These are phyloP conservation scores for Buddleja alternifolia DNA, from an alignment of 257 asterid genomes.

Conservation along the genomic window DNA sequence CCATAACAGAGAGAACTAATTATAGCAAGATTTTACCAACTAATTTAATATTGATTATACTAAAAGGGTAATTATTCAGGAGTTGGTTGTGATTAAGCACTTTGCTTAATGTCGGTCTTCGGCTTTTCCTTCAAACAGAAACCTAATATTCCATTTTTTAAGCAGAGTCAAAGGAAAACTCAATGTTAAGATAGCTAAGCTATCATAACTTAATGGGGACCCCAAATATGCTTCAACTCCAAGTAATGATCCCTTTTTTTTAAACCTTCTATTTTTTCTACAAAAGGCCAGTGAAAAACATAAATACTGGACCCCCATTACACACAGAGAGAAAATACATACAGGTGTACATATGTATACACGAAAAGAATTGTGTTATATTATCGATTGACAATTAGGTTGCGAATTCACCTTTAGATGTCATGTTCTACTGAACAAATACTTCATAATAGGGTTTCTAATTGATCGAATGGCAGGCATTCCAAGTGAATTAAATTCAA, in stretches of 20 bases:
- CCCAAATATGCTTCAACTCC: conserved; percentile 56
- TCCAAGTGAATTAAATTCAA: conserved; percentile 19
- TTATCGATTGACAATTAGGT: conserved; percentile 19
- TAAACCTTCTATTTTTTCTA: neutral
- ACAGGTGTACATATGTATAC: conserved; percentile 7
- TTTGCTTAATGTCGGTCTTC: conserved; percentile 43
- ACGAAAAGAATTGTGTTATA: conserved; percentile 15
- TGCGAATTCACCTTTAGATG: conserved; percentile 31
- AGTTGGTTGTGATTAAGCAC: conserved; percentile 54
- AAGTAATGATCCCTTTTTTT: conserved; percentile 16
- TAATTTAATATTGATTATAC: conserved; percentile 20
- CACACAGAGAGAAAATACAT: neutral
- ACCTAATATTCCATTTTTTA: conserved; percentile 18
- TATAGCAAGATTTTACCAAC: conserved; percentile 34
- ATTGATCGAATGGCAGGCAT: conserved; percentile 34
- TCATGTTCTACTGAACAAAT: conserved; percentile 21
- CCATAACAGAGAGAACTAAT: conserved; percentile 41
- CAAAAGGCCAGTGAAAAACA: conserved; percentile 27
- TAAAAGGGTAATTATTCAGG: conserved; percentile 24
- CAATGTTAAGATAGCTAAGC: conserved; percentile 30
- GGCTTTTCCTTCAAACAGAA: conserved; percentile 29
- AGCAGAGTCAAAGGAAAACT: conserved; percentile 26
- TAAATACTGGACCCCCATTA: conserved; percentile 42
- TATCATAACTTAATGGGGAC: conserved; percentile 54
- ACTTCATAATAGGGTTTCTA: conserved; percentile 33